Conservation (phyloP, 768 basidiomycete genomes). For the Melanogaster broomeanus region DNA sequence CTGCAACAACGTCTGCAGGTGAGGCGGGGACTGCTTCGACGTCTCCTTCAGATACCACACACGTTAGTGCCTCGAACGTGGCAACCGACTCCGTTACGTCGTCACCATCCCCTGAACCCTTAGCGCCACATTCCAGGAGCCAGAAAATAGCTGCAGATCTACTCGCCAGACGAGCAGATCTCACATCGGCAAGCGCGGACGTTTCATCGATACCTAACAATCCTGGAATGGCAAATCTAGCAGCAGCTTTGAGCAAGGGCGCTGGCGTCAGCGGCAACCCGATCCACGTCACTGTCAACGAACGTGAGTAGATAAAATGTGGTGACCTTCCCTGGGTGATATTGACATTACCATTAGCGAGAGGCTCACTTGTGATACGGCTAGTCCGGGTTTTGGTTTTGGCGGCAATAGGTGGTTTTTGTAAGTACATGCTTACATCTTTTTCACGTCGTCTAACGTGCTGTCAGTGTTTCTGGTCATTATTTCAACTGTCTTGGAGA, state of each 20-base stretch:
- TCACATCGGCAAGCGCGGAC: slow-evolving; percentile 3
- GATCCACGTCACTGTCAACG: slow-evolving; percentile 79
- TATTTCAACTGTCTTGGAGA: slow-evolving; percentile 88
- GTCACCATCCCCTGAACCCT: slow-evolving; percentile 10
- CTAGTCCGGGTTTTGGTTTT: slow-evolving; percentile 63
- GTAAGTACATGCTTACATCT: slow-evolving; percentile 42
- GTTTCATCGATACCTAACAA: slow-evolving; percentile 20
- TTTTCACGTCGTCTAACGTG: slow-evolving; percentile 4
- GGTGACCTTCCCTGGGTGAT: neutral
- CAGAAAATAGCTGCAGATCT: slow-evolving; percentile 45
- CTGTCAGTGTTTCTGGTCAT: slow-evolving; percentile 76
- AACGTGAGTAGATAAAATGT: slow-evolving; percentile 53
- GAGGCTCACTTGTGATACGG: slow-evolving; percentile 65
- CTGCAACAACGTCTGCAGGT: slow-evolving; percentile 16
- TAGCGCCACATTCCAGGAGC: slow-evolving; percentile 34
- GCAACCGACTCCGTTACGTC: slow-evolving; percentile 11
- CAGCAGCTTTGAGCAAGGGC: slow-evolving; percentile 43
- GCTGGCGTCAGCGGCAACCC: slow-evolving; percentile 55
- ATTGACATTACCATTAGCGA: slow-evolving; percentile 45
- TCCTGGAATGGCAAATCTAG: slow-evolving; percentile 42
- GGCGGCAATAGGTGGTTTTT: slow-evolving; percentile 60
- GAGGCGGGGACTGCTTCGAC: neutral
- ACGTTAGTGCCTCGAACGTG: slow-evolving; percentile 16
- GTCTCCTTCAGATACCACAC: slow-evolving; percentile 14
- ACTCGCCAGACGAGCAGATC: slow-evolving; percentile 30